phyloP scores from a whole-genome alignment of 345 rosid genomes.

The Aethionema arabicum region DNA sequence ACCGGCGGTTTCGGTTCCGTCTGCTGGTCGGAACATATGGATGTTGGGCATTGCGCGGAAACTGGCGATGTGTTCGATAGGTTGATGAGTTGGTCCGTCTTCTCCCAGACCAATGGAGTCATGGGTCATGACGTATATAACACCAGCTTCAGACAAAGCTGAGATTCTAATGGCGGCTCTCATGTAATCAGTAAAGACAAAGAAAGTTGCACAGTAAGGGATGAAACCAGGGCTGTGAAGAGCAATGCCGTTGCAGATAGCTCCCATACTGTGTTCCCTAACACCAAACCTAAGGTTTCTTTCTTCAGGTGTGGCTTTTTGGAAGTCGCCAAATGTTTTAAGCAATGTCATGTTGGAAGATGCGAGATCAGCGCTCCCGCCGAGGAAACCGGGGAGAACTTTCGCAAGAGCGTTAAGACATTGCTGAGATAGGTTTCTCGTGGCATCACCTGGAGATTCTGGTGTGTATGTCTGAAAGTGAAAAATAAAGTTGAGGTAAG shows the following conservation, averaged over 20 bases:
- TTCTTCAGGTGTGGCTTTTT: slow-evolving; percentile 61
- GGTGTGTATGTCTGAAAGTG: slow-evolving; percentile 64
- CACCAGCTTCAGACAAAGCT: slow-evolving; percentile 64
- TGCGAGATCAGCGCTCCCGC: slow-evolving; percentile 77
- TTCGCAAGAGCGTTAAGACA: slow-evolving; percentile 58
- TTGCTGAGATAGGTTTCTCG: slow-evolving; percentile 64
- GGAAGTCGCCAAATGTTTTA: slow-evolving; percentile 64
- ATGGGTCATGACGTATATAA: slow-evolving; percentile 72
- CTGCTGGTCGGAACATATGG: slow-evolving; percentile 75
- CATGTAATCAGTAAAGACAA: slow-evolving; percentile 83
- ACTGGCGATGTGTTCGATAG: slow-evolving; percentile 70
- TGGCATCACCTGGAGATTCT: slow-evolving; percentile 70
- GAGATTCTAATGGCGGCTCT: slow-evolving; percentile 70
- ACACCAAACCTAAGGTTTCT: slow-evolving; percentile 72
- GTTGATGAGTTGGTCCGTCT: slow-evolving; percentile 80
- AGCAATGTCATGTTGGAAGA: slow-evolving; percentile 71
- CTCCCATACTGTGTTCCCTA: slow-evolving; percentile 77
- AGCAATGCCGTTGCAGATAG: slow-evolving; percentile 68
- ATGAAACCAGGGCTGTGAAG: slow-evolving; percentile 64
- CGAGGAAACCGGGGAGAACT: slow-evolving; percentile 60
- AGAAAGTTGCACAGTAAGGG: slow-evolving; percentile 77
- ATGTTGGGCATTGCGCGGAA: slow-evolving; percentile 80
- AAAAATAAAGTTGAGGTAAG: not conserved
- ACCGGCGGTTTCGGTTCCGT: slow-evolving; percentile 78
- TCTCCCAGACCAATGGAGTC: slow-evolving; percentile 77